Conservation (phyloP, 805 yeast genomes). For the Kazachstania taianensis region DNA sequence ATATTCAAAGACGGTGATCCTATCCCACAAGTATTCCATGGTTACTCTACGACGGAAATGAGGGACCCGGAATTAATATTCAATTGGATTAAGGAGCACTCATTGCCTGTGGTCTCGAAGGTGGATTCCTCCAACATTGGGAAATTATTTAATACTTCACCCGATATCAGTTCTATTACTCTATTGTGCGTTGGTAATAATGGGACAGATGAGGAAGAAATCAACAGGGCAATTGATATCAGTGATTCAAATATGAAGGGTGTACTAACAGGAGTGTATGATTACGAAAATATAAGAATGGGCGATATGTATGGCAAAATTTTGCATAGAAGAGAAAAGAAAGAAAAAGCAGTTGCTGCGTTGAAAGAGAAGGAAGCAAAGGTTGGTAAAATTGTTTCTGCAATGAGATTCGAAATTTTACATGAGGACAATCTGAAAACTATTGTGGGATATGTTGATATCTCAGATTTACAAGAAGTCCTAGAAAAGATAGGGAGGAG, state of each 20-base stretch:
- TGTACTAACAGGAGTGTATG: slow-evolving; percentile 33
- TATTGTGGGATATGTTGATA: slow-evolving; percentile 42
- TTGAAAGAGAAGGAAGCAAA: slow-evolving; percentile 38
- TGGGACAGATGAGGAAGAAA: not conserved
- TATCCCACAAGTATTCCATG: slow-evolving; percentile 44
- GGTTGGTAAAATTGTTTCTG: slow-evolving; percentile 35
- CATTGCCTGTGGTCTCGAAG: slow-evolving; percentile 45
- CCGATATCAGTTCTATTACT: slow-evolving; percentile 13
- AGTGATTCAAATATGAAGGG: slow-evolving; percentile 21
- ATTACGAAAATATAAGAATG: slow-evolving; percentile 37
- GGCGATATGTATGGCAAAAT: slow-evolving; percentile 32
- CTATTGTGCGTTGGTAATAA: slow-evolving; percentile 7
- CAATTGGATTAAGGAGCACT: slow-evolving; percentile 40
- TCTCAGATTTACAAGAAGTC: slow-evolving; percentile 29
- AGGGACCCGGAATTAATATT: slow-evolving; percentile 40
- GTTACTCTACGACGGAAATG: slow-evolving; percentile 54
- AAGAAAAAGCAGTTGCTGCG: slow-evolving; percentile 34
- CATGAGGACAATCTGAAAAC: slow-evolving; percentile 36
- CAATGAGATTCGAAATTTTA: slow-evolving; percentile 40
- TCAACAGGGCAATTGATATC: slow-evolving; percentile 10
- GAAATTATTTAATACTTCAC: slow-evolving; percentile 10
- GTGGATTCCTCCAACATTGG: slow-evolving; percentile 32
- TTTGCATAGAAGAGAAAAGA: slow-evolving; percentile 31
- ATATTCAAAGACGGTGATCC: slow-evolving; percentile 49
- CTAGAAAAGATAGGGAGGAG: slow-evolving; percentile 14